Percentiles rank a stretch among this genome's conserved stretches.
Conservation (phyloP, 768 basidiomycete species). For the Russula olivacea region DNA sequence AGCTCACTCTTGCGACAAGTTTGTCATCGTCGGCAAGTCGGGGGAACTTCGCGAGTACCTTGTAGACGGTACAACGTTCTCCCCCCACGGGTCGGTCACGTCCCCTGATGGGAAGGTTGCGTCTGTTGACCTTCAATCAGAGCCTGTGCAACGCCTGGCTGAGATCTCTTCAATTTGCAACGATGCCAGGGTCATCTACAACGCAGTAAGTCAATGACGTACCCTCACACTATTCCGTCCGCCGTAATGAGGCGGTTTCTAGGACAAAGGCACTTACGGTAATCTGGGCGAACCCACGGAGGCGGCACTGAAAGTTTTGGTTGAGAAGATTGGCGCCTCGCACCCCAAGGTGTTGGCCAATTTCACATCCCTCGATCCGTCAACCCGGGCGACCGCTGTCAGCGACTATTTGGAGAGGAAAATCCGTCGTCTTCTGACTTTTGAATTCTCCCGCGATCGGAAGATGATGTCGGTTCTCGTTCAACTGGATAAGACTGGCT, state of each 20-base stretch:
- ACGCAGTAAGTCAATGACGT: slow-evolving; percentile 45
- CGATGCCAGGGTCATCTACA: slow-evolving; percentile 85
- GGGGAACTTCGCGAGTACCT: slow-evolving; percentile 56
- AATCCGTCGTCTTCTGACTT: slow-evolving; percentile 81
- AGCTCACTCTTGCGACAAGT: slow-evolving; percentile 39
- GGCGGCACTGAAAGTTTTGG: slow-evolving; percentile 91
- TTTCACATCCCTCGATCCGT: slow-evolving; percentile 49
- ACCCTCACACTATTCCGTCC: not conserved
- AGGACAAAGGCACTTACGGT: slow-evolving; percentile 76
- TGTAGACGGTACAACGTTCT: slow-evolving; percentile 91
- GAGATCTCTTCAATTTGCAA: slow-evolving; percentile 94
- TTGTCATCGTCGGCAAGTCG: slow-evolving; percentile 61
- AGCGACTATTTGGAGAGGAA: slow-evolving; percentile 74
- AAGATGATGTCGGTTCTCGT: slow-evolving; percentile 99
- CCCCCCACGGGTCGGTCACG: slow-evolving; percentile 71
- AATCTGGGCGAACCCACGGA: slow-evolving; percentile 97
- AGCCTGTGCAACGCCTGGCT: slow-evolving; percentile 75
- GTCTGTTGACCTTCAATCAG: slow-evolving; percentile 52
- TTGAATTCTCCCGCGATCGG: slow-evolving; percentile 96
- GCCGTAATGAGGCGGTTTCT: slow-evolving; percentile 17
- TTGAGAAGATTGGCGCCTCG: slow-evolving; percentile 84
- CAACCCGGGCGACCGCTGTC: slow-evolving; percentile 71
- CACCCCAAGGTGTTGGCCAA: slow-evolving; percentile 53
- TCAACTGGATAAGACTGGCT: slow-evolving; percentile 56
- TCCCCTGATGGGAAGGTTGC: slow-evolving; percentile 58